Evolutionary conservation across 768 basidiomycete genomes (phyloP), one percentile per base, ranked within the genome.

Genomic region (Butyriboletus loyo): DNA sequence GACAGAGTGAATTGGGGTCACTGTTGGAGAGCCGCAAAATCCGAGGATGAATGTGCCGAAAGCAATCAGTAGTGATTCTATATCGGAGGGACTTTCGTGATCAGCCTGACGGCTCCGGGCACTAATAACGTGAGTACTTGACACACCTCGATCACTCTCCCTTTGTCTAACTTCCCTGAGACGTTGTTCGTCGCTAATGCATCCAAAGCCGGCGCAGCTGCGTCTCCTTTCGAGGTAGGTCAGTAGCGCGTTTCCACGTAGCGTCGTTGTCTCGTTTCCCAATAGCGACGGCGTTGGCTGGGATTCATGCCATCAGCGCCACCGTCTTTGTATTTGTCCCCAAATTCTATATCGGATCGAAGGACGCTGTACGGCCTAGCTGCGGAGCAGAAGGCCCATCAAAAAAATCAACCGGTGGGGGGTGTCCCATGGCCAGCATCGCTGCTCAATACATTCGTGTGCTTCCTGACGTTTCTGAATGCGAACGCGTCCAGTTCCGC

Each of bases 381-480:
- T 9, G 63, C 76, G 19, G 77, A 79, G 55, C 73, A 75, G 30
- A 75, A 81, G 61, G 73, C 77, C n/a, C n/a, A n/a, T n/a, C n/a
- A n/a, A n/a, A n/a, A n/a, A 62, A 40, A 74, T 72, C 28, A 67
- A 72, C 52, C 55, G 63, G 5, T 52, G 67, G 53, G 72, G 71
- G n/a, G n/a, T 40, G 69, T 70, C 19, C 69, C 69, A 27, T 53
- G 51, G 48, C 54, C 31, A n/a, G 71, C 82, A 6, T 69, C 85
- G 36, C 65, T 79, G 13, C 54, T 83, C 19, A 85, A 83, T 64
- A 79, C 78, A 1, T 51, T 66, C 5, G 82, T 86, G 67, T 83
- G 83, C 59, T 70, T 67, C 22, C 70, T 86, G 25, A 83, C 81
- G 1, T 87, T 80, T 70, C 71, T 84, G 48, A 83, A 83, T 49